These are phyloP conservation scores for Aspergillus fumigatus DNA, from an alignment of 2,329 filamentous ascomycete species.

Conservation along the genomic window DNA sequence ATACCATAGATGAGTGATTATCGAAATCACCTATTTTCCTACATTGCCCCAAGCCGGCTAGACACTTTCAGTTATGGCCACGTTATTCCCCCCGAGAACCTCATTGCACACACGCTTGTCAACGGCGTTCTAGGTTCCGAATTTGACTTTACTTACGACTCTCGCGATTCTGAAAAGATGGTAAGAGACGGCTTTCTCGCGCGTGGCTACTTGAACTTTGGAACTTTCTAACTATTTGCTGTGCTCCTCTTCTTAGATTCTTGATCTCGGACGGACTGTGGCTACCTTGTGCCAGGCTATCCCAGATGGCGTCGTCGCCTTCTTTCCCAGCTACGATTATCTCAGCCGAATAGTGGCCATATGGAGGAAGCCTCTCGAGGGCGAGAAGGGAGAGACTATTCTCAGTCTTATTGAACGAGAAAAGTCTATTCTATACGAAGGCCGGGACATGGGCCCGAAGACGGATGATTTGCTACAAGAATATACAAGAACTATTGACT, in stretches of 20 bases:
- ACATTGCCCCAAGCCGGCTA: slow-evolving; percentile 59
- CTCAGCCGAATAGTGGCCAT: slow-evolving; percentile 65
- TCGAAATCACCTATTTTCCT: slow-evolving; percentile 76
- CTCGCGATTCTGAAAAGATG: slow-evolving; percentile 64
- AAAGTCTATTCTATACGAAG: slow-evolving; percentile 51
- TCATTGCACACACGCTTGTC: slow-evolving; percentile 70
- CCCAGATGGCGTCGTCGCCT: slow-evolving; percentile 85
- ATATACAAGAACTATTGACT: slow-evolving; percentile 66
- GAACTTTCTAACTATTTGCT: slow-evolving; percentile 1
- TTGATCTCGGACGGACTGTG: slow-evolving; percentile 69
- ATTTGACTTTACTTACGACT: slow-evolving; percentile 87
- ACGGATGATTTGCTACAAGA: slow-evolving; percentile 67
- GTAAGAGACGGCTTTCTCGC: slow-evolving; percentile 26
- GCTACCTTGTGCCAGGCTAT: slow-evolving; percentile 67
- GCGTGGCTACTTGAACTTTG: background rate
- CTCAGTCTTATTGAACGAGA: slow-evolving; percentile 30
- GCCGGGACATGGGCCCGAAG: slow-evolving; percentile 39
- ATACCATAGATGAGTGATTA: slow-evolving; percentile 71
- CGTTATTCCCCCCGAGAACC: slow-evolving; percentile 77
- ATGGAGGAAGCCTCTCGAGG: slow-evolving; percentile 51
- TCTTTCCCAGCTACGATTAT: slow-evolving; percentile 94
- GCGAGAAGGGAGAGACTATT: slow-evolving; percentile 23
- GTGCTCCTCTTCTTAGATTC: slow-evolving; percentile 42
- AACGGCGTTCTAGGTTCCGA: slow-evolving; percentile 45
- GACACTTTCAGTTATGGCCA: slow-evolving; percentile 88